phyloP scores from a whole-genome alignment of 768 basidiomycete species.

The Fistulinella prunicolor region DNA sequence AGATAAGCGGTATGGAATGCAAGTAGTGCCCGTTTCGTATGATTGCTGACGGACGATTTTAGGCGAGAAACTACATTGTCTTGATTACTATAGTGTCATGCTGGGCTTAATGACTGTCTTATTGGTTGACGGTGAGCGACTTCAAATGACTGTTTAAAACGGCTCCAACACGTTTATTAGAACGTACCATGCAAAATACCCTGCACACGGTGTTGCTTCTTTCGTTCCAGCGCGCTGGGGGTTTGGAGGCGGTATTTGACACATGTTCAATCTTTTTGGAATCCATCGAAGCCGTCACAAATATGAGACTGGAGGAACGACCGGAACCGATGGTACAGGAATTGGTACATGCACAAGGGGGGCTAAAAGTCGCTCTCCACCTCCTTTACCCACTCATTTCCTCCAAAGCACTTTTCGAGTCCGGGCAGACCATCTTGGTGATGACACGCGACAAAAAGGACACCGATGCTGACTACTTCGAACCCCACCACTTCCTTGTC shows the following conservation, averaged over 20 bases:
- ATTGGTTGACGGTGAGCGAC: slow-evolving; percentile 52
- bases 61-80: slow-evolving; percentile 43
- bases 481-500: slow-evolving; percentile 85
- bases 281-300: slow-evolving; percentile 54
- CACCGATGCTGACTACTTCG: slow-evolving; percentile 75
- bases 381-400: slow-evolving; percentile 74
- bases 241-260: slow-evolving; percentile 63
- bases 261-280: slow-evolving; percentile 53
- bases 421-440: slow-evolving; percentile 73
- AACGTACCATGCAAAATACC: slow-evolving; percentile 68
- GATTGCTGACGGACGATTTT: slow-evolving; percentile 5
- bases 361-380: slow-evolving; percentile 76
- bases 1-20: slow-evolving; percentile 47
- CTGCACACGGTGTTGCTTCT: slow-evolving; percentile 82
- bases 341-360: slow-evolving; percentile 73
- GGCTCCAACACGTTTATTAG: slow-evolving; percentile 37
- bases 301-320: slow-evolving; percentile 53
- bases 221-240: slow-evolving; percentile 68
- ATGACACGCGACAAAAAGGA: slow-evolving; percentile 76
- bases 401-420: slow-evolving; percentile 79
- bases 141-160: neutral
- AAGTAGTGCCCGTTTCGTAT: slow-evolving; percentile 10
- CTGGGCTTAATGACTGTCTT: slow-evolving; percentile 49
- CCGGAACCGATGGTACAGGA: slow-evolving; percentile 57
- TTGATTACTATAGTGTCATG: slow-evolving; percentile 54